Percentiles rank a stretch among this genome's conserved stretches.
phyloP scores from a whole-genome alignment of 106 monocot genomes.

The Platanthera guangdongensis region DNA sequence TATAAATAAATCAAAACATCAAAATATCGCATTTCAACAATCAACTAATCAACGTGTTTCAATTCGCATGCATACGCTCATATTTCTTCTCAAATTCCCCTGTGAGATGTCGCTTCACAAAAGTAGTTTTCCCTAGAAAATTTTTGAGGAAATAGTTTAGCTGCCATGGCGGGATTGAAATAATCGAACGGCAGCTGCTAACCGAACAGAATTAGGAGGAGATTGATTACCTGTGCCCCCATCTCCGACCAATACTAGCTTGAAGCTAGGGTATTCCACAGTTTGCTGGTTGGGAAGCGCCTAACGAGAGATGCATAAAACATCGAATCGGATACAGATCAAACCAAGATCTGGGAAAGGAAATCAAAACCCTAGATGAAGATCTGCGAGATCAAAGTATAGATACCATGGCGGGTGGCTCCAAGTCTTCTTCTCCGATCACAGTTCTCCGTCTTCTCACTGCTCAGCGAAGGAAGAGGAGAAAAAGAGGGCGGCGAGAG shows the following conservation, averaged over 20 bases:
- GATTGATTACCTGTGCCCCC: constrained; percentile 20
- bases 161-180: not conserved
- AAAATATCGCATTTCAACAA: not conserved
- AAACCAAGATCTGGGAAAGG: too few species aligned
- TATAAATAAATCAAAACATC: not conserved
- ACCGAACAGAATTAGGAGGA: not conserved
- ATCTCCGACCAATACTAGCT: constrained; percentile 29
- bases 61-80: constrained; percentile 30
- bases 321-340: too few species aligned
- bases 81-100: constrained; percentile 62
- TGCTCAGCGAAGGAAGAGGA: too few species aligned
- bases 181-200: not conserved
- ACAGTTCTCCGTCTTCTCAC: too few species aligned
- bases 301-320: not conserved
- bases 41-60: not conserved
- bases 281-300: constrained; percentile 22
- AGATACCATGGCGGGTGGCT: too few species aligned
- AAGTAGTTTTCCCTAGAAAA: constrained; percentile 40
- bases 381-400: too few species aligned
- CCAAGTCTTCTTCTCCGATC: too few species aligned
- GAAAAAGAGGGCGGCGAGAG: too few species aligned
- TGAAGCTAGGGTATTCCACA: constrained; percentile 28
- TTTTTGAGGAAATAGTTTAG: not conserved
- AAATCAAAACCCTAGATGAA: too few species aligned
- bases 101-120: constrained; percentile 53